Evolutionary conservation across 306 rosid species (phyloP).

Genomic region (Oemleria cerasiformis): DNA sequence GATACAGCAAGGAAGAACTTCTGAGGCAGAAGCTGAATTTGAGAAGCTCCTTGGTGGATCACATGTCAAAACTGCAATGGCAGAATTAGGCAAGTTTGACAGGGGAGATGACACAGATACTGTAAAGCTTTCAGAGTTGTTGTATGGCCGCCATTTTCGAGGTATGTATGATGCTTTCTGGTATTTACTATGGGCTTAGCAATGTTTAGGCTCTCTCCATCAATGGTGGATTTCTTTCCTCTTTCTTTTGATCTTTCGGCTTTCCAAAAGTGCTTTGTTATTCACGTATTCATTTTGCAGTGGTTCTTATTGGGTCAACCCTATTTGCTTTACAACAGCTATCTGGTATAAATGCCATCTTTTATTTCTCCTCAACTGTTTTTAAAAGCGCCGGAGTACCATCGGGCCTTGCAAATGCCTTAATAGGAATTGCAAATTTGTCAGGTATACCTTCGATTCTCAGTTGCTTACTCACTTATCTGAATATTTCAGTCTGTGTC

Average conservation of each 20-base stretch:
- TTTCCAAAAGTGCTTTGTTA: slow-evolving; percentile 46
- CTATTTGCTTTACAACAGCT: slow-evolving; percentile 99
- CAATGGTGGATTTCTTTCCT: neutral
- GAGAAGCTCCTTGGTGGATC: slow-evolving; percentile 83
- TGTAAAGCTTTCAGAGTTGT: slow-evolving; percentile 71
- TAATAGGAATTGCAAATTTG: slow-evolving; percentile 77
- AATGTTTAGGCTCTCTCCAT: neutral
- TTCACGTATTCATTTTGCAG: slow-evolving; percentile 89
- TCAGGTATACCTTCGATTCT: slow-evolving; percentile 48
- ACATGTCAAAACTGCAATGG: slow-evolving; percentile 82
- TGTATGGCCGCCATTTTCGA: slow-evolving; percentile 79
- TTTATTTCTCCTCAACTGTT: slow-evolving; percentile 97
- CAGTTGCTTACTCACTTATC: slow-evolving; percentile 19
- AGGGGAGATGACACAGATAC: slow-evolving; percentile 73
- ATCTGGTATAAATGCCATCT: slow-evolving; percentile 97
- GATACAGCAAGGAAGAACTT: slow-evolving; percentile 79
- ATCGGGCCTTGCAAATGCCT: slow-evolving; percentile 76
- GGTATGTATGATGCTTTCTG: slow-evolving; percentile 39
- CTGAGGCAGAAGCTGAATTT: slow-evolving; percentile 83
- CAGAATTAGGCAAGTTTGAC: slow-evolving; percentile 67
- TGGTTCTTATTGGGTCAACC: slow-evolving; percentile 98
- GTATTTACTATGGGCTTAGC: neutral
- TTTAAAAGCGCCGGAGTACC: slow-evolving; percentile 93
- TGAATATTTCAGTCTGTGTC: slow-evolving; percentile 18
- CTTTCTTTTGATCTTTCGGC: slow-evolving; percentile 24